phyloP scores from a whole-genome alignment of 1,139 yeast species.

The Pneumocystis murina region DNA sequence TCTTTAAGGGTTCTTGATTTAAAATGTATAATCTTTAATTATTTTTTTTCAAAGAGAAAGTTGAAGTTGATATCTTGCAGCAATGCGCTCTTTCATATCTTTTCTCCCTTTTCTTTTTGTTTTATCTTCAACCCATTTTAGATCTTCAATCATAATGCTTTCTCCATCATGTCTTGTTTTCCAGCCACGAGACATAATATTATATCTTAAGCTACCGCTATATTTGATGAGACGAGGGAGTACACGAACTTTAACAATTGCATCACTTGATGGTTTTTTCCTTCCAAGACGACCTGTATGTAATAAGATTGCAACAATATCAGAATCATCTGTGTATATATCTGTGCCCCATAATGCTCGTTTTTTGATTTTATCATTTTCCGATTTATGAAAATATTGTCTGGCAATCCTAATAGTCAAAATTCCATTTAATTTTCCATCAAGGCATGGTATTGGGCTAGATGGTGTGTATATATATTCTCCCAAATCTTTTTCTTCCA shows the following conservation, averaged over 20 bases:
- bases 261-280: slow-evolving; percentile 33
- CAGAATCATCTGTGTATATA: slow-evolving; percentile 85
- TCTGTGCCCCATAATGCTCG: slow-evolving; percentile 84
- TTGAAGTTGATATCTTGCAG: neutral
- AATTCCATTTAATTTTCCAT: neutral
- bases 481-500: neutral
- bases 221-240: slow-evolving; percentile 55
- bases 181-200: slow-evolving; percentile 67
- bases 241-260: slow-evolving; percentile 48
- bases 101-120: slow-evolving; percentile 18
- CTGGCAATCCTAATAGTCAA: neutral
- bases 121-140: slow-evolving; percentile 20
- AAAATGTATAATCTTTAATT: neutral
- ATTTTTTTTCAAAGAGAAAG: neutral
- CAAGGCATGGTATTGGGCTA: neutral
- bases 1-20: slow-evolving; percentile 28
- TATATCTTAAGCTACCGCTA: slow-evolving; percentile 48
- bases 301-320: slow-evolving; percentile 54
- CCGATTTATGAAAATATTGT: neutral
- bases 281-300: slow-evolving; percentile 31
- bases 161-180: slow-evolving; percentile 50
- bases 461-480: neutral
- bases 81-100: neutral
- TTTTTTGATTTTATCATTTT: slow-evolving; percentile 9
- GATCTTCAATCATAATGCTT: slow-evolving; percentile 38